Evolutionary conservation across 2,329 filamentous ascomycete genomes (phyloP), one percentile per base, ranked within the genome.

Genomic region (Cladophialophora immunda): DNA sequence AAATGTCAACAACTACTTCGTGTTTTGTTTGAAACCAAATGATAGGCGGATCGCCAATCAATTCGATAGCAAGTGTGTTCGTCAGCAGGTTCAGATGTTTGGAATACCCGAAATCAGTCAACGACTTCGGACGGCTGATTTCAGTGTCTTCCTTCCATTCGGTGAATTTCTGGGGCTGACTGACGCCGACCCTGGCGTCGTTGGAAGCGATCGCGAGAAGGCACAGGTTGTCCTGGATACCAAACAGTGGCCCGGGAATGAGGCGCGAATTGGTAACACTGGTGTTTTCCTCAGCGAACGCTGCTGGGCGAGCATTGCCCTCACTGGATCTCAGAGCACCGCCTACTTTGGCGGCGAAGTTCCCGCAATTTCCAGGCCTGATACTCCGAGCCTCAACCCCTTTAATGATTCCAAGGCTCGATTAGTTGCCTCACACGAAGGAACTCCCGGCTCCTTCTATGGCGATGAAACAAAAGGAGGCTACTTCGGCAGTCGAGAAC

Each of bases 91-190:
- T 1, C 94, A 98, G 76, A 97, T 93, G 0, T 92, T 98, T 72
- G 95, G 95, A 34, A 97, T 99, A 74, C 94, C 94, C 0, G 95
- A 99, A 77, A 97, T 99, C 78, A 97, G 94, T 76, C 94, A 97
- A 76, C 87, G 95, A 22, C 85, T 99, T 45, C 89, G 94, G 58
- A 94, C 94, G 63, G 94, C 94, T 0, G 95, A 99, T 78, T 98
- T 97, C 81, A 97, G 92, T 76, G 82, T 98, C 38, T 99, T 99
- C 82, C 81, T 99, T 71, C 95, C 95, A 0, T 99, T 98, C 75
- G 92, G 91, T 58, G 95, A 99, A 78, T 98, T 99, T 78, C 85
- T 99, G 2, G 94, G 94, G 2, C 85, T 97, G 65, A 89, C 93
- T 0, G 94, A 97, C 72, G 85, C 90, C 0, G 93, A 97, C 63